Evolutionary conservation across 2,329 filamentous ascomycete genomes (phyloP), one percentile per base, ranked within the genome.

Genomic region (Chaetomium sp.): DNA sequence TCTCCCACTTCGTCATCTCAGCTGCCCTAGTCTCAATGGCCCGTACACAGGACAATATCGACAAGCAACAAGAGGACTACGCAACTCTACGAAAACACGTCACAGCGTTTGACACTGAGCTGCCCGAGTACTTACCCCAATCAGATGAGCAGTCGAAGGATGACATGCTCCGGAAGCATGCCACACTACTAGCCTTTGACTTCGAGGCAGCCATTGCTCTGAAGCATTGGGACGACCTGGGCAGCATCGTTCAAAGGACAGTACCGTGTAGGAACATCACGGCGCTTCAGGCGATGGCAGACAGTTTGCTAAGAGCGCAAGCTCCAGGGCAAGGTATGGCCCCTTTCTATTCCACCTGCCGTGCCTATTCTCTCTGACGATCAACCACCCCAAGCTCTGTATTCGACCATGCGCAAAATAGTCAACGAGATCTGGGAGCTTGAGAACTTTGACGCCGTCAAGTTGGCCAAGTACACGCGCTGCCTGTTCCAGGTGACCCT

Each of bases 381-480:
- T n/a, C 13, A 38, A 21, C 31, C 5, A 3, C 38, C 12, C 70
- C 4, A 66, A 87, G 83, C 81, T 1, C 69, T 85, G 13, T 85
- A 82, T 67, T 75, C 77, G 1, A 82, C 79, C 0, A 79, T 93
- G 64, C 84, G 89, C 55, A 84, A 87, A 65, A 87, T 93, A 65
- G 85, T 95, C 72, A 90, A 91, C 71, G 80, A 87, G 56, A 87
- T 90, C 21, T 89, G 86, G 76, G 79, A 76, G 0, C 75, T 87
- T 1, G 82, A 87, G 21, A 71, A 75, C 0, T 86, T 88, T 53
- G 82, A 89, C 67, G 80, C 81, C 4, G 73, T 75, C 0, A 87
- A 86, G 70, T 79, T 96, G 0, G 85, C 90, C 8, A 90, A 89
- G 70, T 96, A 95, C 79, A 84, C 94, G 54, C 86, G 91, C 1